These are phyloP conservation scores for Aureobasidium sp. DNA, from an alignment of 2,329 filamentous ascomycete genomes.

Conservation along the genomic window DNA sequence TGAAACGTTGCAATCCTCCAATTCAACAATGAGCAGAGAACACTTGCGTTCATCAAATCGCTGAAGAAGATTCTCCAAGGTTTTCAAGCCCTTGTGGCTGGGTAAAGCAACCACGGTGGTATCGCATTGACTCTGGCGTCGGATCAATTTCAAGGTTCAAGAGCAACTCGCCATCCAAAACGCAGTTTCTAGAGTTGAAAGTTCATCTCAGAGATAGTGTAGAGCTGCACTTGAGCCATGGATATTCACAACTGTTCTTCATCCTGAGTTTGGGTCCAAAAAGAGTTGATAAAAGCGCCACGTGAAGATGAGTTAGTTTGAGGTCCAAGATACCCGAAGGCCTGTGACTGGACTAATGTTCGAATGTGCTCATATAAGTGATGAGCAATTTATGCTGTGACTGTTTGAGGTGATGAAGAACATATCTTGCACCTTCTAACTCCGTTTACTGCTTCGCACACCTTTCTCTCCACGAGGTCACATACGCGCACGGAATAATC, in stretches of 20 bases:
- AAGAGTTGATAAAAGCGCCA: background rate
- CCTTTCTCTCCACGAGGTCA: background rate
- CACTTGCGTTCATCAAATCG: background rate
- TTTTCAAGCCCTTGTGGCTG: too few relatives aligned
- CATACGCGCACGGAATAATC: too few relatives aligned
- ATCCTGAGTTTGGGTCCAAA: background rate
- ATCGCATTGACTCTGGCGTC: too few relatives aligned
- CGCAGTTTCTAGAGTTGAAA: too few relatives aligned
- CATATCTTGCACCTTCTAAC: background rate
- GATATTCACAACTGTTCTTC: background rate
- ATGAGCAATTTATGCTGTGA: background rate
- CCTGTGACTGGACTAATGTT: background rate
- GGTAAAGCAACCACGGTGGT: too few relatives aligned
- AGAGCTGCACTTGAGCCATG: background rate
- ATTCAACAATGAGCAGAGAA: background rate
- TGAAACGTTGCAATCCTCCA: background rate
- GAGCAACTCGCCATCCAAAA: too few relatives aligned
- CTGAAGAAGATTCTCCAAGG: too few relatives aligned
- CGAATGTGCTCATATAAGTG: background rate
- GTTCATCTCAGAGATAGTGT: background rate
- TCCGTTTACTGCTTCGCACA: background rate
- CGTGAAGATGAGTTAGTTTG: background rate
- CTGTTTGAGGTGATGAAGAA: background rate
- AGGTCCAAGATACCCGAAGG: background rate
- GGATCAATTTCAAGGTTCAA: too few relatives aligned